Evolutionary conservation across 257 asterid genomes (phyloP).

Genomic region (Pogostemon cablin): DNA sequence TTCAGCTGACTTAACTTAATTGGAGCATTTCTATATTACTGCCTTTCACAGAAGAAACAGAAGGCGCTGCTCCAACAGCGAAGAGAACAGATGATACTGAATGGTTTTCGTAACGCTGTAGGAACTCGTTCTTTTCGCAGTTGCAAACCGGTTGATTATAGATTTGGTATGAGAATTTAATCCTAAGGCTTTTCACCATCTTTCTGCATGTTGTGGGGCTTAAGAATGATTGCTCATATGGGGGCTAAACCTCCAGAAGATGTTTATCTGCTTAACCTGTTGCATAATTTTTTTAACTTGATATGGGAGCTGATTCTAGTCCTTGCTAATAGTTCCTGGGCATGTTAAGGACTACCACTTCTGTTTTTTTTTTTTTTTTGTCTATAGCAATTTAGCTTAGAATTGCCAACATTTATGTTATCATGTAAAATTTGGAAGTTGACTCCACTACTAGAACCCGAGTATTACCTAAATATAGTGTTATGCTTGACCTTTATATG

Average conservation of each 20-base stretch:
- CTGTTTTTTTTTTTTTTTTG: neutral
- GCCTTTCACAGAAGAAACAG: conserved; percentile 69
- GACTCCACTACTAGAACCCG: conserved; percentile 3
- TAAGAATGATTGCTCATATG: neutral
- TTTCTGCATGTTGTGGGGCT: conserved; percentile 8
- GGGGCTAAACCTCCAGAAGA: conserved; percentile 17
- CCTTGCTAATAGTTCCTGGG: conserved; percentile 23
- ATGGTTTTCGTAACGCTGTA: conserved; percentile 45
- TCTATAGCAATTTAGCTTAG: neutral
- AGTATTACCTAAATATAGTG: neutral
- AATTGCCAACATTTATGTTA: neutral
- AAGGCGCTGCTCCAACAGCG: conserved; percentile 45
- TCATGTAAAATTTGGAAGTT: neutral
- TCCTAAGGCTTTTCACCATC: conserved; percentile 5
- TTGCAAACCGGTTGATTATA: conserved; percentile 59
- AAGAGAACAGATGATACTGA: conserved; percentile 46
- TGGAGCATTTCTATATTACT: conserved; percentile 26
- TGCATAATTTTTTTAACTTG: neutral
- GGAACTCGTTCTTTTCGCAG: conserved; percentile 64
- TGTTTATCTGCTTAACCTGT: neutral
- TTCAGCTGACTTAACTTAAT: conserved; percentile 29
- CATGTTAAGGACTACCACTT: no score
- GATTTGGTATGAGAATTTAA: conserved; percentile 53
- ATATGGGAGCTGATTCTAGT: neutral
- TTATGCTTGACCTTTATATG: neutral